Base-by-base conservation (phyloP, 331 rosid genomes). In the Arachis monticola region DNA sequence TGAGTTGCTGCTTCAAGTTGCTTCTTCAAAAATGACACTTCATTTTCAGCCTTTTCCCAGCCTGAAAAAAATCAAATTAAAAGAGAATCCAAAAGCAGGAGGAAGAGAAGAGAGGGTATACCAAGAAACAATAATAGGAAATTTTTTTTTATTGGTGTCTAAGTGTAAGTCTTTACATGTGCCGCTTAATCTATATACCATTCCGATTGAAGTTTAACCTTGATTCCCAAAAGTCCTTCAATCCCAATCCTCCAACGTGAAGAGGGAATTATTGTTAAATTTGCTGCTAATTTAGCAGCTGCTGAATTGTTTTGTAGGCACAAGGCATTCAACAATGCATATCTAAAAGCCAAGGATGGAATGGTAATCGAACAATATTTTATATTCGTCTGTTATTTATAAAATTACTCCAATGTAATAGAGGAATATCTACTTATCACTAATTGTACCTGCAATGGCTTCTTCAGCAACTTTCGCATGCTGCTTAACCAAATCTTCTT, bases 31-130 rank as follows among this genome's bases (percentile, higher is more conserved):
- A 75, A 73, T 10, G 75, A 70, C 66, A 85, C 93, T 83, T 91
- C 98, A 30, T 86, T 89, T 86, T 90, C 96, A n/a, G 97, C 96
- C 79, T 85, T 89, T 85, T 93, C 98, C 98, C 98, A 93, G 31
- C 98, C 98, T 91, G 73, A 72, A 79, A 83, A 73, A 10, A 12
- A 8, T 22, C 63, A 12, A 59, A 45, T 72, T 70, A 64, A 10
- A 50, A 58, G 46, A 70, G 11, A 32, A 17, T 46, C 22, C 22
- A 32, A 70, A 57, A 78, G 12, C n/a, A 27, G 46, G 2, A 60
- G 53, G 51, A 30, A 60, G 51, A 11, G 73, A 60, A 27, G 30
- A 7, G 41, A 69, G 56, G 13, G 52, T 30, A 50, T 67, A 72
- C 46, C 13, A 59, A 55, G 46, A 22, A 46, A 75, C 35, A 14